These are phyloP conservation scores for Lojkania enalia DNA, from an alignment of 2,329 filamentous ascomycete genomes.

Conservation along the genomic window DNA sequence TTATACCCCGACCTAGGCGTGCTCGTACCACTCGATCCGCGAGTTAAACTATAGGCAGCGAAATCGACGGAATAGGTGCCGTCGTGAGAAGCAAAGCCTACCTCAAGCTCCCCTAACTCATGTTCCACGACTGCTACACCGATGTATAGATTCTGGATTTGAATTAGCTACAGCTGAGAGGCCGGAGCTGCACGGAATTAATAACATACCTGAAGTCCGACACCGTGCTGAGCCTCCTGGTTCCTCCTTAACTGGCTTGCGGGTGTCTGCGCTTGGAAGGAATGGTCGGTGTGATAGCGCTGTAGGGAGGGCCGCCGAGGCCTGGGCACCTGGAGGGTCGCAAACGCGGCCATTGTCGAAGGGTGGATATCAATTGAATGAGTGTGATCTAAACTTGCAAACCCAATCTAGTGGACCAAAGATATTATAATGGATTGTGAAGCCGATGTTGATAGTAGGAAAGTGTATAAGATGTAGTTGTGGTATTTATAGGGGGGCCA, in stretches of 20 bases:
- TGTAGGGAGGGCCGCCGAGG: too few species aligned
- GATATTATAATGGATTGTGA: too few species aligned
- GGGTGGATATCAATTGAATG: too few species aligned
- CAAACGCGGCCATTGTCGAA: too few species aligned
- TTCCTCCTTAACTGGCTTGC: slow-evolving; percentile 23
- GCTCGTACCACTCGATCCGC: neutral
- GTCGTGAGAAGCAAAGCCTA: slow-evolving; percentile 68
- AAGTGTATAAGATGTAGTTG: too few species aligned
- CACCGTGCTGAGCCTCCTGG: slow-evolving; percentile 16
- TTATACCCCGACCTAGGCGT: neutral
- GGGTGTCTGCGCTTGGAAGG: slow-evolving; percentile 31
- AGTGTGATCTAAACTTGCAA: too few species aligned
- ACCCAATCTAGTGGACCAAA: too few species aligned
- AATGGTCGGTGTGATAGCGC: slow-evolving; percentile 19
- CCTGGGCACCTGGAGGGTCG: too few species aligned
- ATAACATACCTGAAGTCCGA: slow-evolving; percentile 22
- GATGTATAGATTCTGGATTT: slow-evolving; percentile 54
- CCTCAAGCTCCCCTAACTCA: slow-evolving; percentile 56
- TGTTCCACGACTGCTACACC: slow-evolving; percentile 63
- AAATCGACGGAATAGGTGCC: slow-evolving; percentile 76
- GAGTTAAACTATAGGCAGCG: slow-evolving; percentile 50
- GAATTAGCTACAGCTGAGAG: slow-evolving; percentile 38
- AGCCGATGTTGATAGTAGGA: too few species aligned
- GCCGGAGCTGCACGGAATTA: slow-evolving; percentile 15
- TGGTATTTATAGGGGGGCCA: too few species aligned